Percentiles rank a stretch among this genome's conserved stretches.
Evolutionary conservation across 768 basidiomycete species (phyloP).

Genomic region (Lactarius pseudohatsudake): DNA sequence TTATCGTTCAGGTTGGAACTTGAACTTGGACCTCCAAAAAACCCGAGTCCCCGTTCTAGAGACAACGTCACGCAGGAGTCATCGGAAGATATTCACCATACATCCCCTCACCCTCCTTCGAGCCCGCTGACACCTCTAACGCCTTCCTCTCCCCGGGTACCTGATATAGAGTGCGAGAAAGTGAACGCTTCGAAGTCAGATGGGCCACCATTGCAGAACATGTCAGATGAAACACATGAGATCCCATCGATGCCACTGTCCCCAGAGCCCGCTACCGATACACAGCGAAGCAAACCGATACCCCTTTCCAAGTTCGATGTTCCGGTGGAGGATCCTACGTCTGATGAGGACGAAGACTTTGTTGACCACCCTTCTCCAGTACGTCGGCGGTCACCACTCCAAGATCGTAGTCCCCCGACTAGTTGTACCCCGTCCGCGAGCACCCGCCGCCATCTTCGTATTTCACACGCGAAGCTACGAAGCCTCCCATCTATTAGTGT

Average conservation of each 20-base stretch:
- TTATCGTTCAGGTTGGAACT: constrained; percentile 3
- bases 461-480: constrained; percentile 27
- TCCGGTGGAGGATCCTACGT: constrained; percentile 9
- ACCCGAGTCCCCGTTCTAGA: neutral
- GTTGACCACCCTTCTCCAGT: constrained; percentile 1
- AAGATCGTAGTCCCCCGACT: neutral
- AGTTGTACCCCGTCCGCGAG: constrained; percentile 1
- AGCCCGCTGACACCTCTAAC: constrained; percentile 22
- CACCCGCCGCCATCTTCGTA: neutral
- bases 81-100: neutral
- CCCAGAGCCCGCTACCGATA: neutral
- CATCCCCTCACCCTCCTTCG: neutral
- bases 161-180: neutral
- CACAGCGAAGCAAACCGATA: neutral
- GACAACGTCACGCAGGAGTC: constrained; percentile 2
- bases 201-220: neutral
- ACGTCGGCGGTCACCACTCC: neutral
- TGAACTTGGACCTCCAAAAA: neutral
- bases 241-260: neutral
- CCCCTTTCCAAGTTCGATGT: neutral
- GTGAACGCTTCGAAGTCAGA: neutral
- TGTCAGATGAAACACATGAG: neutral
- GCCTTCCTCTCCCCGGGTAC: constrained; percentile 8
- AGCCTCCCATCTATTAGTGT: constrained; percentile 9
- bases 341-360: constrained; percentile 11